These are phyloP conservation scores for Gymnopus androsaceus DNA, from an alignment of 1,284 basidiomycete genomes.

Conservation along the genomic window DNA sequence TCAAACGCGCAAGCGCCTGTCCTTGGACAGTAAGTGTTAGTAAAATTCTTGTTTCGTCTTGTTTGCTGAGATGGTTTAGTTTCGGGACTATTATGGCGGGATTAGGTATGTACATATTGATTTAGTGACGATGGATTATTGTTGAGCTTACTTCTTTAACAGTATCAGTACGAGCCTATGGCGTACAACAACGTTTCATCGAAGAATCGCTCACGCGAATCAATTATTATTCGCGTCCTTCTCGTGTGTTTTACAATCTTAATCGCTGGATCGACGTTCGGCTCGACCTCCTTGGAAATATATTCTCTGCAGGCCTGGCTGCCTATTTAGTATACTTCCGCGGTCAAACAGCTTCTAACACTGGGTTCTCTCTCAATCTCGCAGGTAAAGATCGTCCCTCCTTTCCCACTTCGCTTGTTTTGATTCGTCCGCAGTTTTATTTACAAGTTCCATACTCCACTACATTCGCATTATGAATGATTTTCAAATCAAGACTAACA, in stretches of 20 bases:
- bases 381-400: slow-evolving; percentile 22
- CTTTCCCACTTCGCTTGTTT: background rate
- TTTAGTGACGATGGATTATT: too few relatives aligned
- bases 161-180: slow-evolving; percentile 44
- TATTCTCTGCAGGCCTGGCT: slow-evolving; percentile 42
- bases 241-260: slow-evolving; percentile 44
- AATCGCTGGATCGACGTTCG: slow-evolving; percentile 54
- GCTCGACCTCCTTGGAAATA: slow-evolving; percentile 42
- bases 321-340: slow-evolving; percentile 40
- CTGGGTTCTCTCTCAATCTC: slow-evolving; percentile 41
- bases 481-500: slow-evolving; percentile 41
- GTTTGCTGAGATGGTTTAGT: slow-evolving; percentile 33
- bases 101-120: slow-evolving; percentile 51
- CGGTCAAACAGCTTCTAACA: slow-evolving; percentile 28
- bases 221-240: slow-evolving; percentile 39
- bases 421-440: slow-evolving; percentile 39
- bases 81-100: slow-evolving; percentile 72
- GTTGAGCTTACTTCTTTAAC: background rate
- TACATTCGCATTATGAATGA: slow-evolving; percentile 56
- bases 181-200: slow-evolving; percentile 43
- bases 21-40: slow-evolving; percentile 48
- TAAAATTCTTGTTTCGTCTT: background rate
- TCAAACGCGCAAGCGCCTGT: slow-evolving; percentile 61
- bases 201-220: slow-evolving; percentile 38
- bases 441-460: slow-evolving; percentile 55